Base-by-base conservation (phyloP, 768 basidiomycete genomes). In the Trametes cinnabarina region DNA sequence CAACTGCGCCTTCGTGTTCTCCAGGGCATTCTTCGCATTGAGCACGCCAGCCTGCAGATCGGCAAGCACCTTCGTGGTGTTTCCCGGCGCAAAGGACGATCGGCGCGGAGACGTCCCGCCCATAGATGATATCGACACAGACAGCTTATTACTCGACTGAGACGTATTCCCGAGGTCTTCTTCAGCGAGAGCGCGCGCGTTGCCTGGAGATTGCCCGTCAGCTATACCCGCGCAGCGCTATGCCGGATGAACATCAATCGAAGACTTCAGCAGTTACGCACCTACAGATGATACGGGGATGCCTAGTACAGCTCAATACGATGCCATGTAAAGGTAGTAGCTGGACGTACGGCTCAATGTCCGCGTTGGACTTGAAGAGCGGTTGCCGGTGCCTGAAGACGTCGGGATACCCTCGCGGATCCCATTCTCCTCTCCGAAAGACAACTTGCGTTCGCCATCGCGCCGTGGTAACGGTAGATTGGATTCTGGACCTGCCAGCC, bases 21-120 rank as follows among this genome's bases (percentile, higher is more conserved):
- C 93, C 56, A 95, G 76, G 48, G 90, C 90, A 60, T 84, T 87
- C 47, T 85, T 80, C 26, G 90, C 88, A 62, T 87, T 86, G 42
- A 86, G 76, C 7, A 94, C 89, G 49, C 91, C 92, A 0, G 87
- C 81, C 70, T 95, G 93, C 20, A 95, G 79, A 70, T 93, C 91
- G 2, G 90, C 90, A 53, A 95, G 77, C 23, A 95, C 93, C 67
- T 90, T 92, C 15, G 92, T 92, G 10, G 91, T 94, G 8, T 87
- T 88, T 1, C 86, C 88, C 0, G 89, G 87, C 14, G 86, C 84
- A 43, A 90, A 76, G 4, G 89, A 81, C 47, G 74, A 79, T 10
- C 81, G 71, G 47, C 86, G 80, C 72, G 87, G 76, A 19, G 77
- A 78, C 10, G 69, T 56, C 9, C 75, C 82, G 5, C 80, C 78